Evolutionary conservation across 2,329 filamentous ascomycete species (phyloP).

Genomic region (Talaromyces sp.): DNA sequence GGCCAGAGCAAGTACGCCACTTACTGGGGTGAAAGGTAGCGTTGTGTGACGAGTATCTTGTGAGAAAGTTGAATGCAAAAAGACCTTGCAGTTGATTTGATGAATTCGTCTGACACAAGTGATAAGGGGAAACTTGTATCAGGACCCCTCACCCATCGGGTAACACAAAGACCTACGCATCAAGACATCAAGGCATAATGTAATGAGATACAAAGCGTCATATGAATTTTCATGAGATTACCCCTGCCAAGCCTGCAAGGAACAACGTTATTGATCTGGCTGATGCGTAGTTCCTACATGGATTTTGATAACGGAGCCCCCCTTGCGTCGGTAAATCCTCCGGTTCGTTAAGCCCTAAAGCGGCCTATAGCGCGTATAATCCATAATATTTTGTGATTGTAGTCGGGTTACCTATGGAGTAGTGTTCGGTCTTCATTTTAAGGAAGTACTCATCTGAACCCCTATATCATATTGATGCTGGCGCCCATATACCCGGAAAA

Average conservation of each 20-base stretch:
- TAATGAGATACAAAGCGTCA: neutral
- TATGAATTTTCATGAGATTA: neutral
- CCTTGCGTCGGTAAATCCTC: slow-evolving; percentile 11
- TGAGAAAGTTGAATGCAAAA: neutral
- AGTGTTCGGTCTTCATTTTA: neutral
- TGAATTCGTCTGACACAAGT: neutral
- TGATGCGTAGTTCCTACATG: neutral
- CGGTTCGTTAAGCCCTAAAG: neutral
- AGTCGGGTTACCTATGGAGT: neutral
- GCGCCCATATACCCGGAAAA: neutral
- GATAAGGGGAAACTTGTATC: neutral
- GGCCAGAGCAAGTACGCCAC: slow-evolving; percentile 38
- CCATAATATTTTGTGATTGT: neutral
- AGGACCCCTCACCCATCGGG: neutral
- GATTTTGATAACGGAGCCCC: neutral
- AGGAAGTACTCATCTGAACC: neutral
- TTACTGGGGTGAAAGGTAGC: slow-evolving; percentile 23
- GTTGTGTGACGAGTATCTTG: neutral
- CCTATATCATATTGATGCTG: neutral
- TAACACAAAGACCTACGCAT: neutral
- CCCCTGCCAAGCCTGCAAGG: slow-evolving; percentile 16
- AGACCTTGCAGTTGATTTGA: too few species aligned
- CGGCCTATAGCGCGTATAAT: neutral
- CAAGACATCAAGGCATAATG: neutral
- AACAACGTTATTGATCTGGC: neutral